phyloP scores from a whole-genome alignment of 768 basidiomycete species.

The Leucocoprinus birnbaumii region DNA sequence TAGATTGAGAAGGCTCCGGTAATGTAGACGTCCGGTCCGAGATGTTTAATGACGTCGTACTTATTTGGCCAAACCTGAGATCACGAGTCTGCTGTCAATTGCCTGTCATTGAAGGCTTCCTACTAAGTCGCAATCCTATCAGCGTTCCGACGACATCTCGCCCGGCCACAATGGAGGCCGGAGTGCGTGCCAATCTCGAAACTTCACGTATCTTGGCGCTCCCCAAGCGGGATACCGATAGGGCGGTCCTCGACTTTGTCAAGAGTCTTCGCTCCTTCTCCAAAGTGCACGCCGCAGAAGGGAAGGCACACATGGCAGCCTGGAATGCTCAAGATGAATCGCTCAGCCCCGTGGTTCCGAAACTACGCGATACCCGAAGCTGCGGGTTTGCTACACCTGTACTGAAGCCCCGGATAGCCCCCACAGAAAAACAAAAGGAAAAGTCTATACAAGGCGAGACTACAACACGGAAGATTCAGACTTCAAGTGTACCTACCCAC shows the following conservation, averaged over 20 bases:
- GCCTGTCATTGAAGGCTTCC: not conserved
- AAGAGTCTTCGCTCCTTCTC: conserved; percentile 44
- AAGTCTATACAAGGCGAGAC: not conserved
- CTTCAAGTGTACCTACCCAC: not conserved
- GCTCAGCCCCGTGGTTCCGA: not conserved
- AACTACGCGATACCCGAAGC: not conserved
- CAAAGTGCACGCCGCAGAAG: conserved; percentile 42
- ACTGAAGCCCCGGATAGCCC: conserved; percentile 40
- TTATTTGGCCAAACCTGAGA: no score
- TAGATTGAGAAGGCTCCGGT: not conserved
- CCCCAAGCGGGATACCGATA: conserved; percentile 38
- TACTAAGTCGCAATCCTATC: not conserved
- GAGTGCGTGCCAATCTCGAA: not conserved
- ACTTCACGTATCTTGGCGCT: conserved; percentile 22
- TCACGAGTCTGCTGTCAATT: no score
- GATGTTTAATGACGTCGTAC: not conserved
- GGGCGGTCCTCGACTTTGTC: conserved; percentile 45
- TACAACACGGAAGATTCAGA: not conserved
- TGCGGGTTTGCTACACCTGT: conserved; percentile 54
- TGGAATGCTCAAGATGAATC: conserved; percentile 21
- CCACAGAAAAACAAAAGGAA: not conserved
- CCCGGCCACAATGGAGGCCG: conserved; percentile 1
- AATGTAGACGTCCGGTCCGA: no score
- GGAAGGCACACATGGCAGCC: conserved; percentile 24
- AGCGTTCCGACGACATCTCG: not conserved